Conservation (phyloP, 495 filamentous ascomycete genomes). For the Collariella sp. region DNA sequence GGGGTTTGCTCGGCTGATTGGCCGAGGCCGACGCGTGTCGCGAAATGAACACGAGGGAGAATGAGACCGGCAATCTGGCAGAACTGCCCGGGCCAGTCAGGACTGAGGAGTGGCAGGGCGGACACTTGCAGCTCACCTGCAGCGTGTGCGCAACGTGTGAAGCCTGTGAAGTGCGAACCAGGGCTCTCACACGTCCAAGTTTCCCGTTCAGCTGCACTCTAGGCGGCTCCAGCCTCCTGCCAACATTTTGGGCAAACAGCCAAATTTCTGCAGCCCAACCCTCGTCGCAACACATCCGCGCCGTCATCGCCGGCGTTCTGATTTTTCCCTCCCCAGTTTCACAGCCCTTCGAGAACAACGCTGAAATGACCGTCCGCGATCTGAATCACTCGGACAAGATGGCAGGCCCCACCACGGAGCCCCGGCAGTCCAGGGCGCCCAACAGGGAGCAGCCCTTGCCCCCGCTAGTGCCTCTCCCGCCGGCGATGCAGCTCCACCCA, state of each 20-base stretch:
- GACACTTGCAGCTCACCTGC: background rate
- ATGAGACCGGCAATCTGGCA: background rate
- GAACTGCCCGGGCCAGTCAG: background rate
- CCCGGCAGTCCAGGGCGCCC: too few relatives aligned
- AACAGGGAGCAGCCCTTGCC: slow-evolving; percentile 19
- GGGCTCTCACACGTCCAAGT: slow-evolving; percentile 1
- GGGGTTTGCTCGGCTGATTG: background rate
- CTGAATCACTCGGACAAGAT: slow-evolving; percentile 23
- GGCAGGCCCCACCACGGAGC: slow-evolving; percentile 36
- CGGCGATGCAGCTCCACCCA: slow-evolving; percentile 26
- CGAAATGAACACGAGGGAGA: slow-evolving; percentile 24
- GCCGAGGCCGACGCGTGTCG: slow-evolving; percentile 13
- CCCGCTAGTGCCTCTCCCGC: slow-evolving; percentile 13
- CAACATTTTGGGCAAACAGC: background rate
- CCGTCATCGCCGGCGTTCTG: background rate
- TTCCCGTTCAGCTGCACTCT: background rate
- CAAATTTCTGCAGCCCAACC: background rate
- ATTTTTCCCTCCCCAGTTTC: too few relatives aligned
- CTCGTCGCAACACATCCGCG: background rate
- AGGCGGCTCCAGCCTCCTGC: slow-evolving; percentile 1
- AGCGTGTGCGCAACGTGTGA: too few relatives aligned
- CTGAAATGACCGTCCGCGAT: slow-evolving; percentile 18
- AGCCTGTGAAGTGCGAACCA: too few relatives aligned
- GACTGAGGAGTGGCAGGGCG: background rate
- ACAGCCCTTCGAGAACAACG: background rate